Evolutionary conservation across 2,329 filamentous ascomycete genomes (phyloP).

Genomic region (Coniochaeta sp.): DNA sequence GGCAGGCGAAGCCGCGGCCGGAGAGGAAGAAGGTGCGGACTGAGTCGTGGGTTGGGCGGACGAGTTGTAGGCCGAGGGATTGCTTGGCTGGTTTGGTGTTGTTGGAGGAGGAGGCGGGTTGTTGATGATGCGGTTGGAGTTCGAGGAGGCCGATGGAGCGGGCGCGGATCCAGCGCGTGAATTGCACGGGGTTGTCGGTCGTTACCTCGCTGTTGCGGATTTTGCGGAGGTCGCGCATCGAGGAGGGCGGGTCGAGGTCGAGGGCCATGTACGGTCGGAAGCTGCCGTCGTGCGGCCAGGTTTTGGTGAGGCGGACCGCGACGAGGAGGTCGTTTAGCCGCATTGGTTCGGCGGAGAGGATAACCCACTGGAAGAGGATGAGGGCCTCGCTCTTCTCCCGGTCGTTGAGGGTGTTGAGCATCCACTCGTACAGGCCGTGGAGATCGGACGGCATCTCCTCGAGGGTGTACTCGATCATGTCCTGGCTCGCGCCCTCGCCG

Average conservation of each 20-base stretch:
- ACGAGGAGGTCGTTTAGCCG: slow-evolving; percentile 23
- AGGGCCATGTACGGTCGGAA: slow-evolving; percentile 15
- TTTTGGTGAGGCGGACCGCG: slow-evolving; percentile 21
- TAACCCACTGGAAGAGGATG: slow-evolving; percentile 25
- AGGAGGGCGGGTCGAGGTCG: slow-evolving; percentile 16
- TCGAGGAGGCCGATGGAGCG: slow-evolving; percentile 25
- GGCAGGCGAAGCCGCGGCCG: slow-evolving; percentile 22
- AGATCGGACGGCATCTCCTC: slow-evolving; percentile 23
- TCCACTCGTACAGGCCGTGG: slow-evolving; percentile 26
- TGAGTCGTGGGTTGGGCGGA: slow-evolving; percentile 23
- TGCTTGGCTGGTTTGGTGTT: slow-evolving; percentile 6
- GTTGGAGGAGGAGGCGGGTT: too few relatives aligned
- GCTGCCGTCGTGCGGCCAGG: slow-evolving; percentile 7
- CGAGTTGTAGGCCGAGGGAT: slow-evolving; percentile 21
- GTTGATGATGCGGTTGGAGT: slow-evolving; percentile 11
- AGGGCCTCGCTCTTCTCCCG: slow-evolving; percentile 21
- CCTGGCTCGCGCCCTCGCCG: slow-evolving; percentile 22
- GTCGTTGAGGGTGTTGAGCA: slow-evolving; percentile 21
- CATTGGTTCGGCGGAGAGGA: slow-evolving; percentile 23
- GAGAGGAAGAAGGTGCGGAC: slow-evolving; percentile 25
- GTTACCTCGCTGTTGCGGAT: slow-evolving; percentile 17
- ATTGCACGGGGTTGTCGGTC: slow-evolving; percentile 20
- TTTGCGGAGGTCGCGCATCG: slow-evolving; percentile 17
- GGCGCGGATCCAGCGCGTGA: slow-evolving; percentile 22
- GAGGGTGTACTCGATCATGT: slow-evolving; percentile 24